These are phyloP conservation scores for Phytophthora multivora DNA, from an alignment of 352 stramenopile species.

Conservation along the genomic window DNA sequence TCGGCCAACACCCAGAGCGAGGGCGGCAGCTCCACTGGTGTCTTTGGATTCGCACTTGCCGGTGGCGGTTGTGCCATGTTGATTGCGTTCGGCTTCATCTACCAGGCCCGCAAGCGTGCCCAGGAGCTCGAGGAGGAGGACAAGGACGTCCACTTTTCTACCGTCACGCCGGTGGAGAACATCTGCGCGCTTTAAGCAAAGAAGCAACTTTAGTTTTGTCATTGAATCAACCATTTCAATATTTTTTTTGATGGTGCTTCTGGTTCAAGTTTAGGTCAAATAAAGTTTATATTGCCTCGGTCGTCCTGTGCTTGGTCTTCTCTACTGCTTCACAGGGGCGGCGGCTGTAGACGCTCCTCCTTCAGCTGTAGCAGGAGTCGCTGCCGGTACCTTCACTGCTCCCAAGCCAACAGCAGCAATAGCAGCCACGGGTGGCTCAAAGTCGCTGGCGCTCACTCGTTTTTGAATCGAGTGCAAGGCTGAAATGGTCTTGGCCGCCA, in stretches of 20 bases:
- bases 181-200: conserved; percentile 56
- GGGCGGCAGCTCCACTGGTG: conserved; percentile 2
- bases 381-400: conserved; percentile 3
- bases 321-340: conserved; percentile 19
- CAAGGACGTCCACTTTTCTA: conserved; percentile 56
- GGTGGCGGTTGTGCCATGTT: conserved; percentile 44
- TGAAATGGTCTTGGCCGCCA: conserved; percentile 79
- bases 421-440: conserved; percentile 31
- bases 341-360: background rate
- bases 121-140: conserved; percentile 56
- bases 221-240: conserved; percentile 29
- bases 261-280: background rate
- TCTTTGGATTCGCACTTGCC: conserved; percentile 36
- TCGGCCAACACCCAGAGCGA: conserved; percentile 52
- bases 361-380: conserved; percentile 4
- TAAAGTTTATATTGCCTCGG: no score
- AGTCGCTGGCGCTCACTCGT: conserved; percentile 39
- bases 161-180: conserved; percentile 56
- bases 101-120: conserved; percentile 73
- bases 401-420: conserved; percentile 19
- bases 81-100: conserved; percentile 79
- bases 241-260: conserved; percentile 21
- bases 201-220: conserved; percentile 5
- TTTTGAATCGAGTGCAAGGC: conserved; percentile 55
- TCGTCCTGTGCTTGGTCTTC: background rate